Conservation (phyloP, 1,284 basidiomycete species). For the Wallemia ichthyophaga region DNA sequence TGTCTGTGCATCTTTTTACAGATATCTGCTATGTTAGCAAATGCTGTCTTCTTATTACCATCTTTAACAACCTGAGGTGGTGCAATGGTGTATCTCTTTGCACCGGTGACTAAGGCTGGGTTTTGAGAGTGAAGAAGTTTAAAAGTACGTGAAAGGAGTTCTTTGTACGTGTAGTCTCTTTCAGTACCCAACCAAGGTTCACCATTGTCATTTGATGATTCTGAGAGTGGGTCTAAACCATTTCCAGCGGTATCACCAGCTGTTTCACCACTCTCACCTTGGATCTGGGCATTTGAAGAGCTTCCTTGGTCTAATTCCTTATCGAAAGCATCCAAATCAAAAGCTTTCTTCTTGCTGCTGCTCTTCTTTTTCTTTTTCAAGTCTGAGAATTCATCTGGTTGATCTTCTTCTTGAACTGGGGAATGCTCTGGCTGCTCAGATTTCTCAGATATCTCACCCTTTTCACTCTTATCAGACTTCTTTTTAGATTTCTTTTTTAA, state of each 20-base stretch:
- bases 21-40: conserved; percentile 87
- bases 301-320: conserved; percentile 47
- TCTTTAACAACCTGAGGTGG: conserved; percentile 86
- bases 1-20: conserved; percentile 96
- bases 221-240: conserved; percentile 4
- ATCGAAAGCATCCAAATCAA: conserved; percentile 43
- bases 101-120: conserved; percentile 60
- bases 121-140: conserved; percentile 71
- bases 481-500: conserved; percentile 1
- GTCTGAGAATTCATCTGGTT: conserved; percentile 25
- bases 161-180: conserved; percentile 77
- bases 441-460: too few relatives aligned
- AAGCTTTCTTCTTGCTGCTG: conserved; percentile 18
- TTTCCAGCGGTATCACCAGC: conserved; percentile 4
- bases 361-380: conserved; percentile 24
- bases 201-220: conserved; percentile 30
- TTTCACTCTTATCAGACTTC: too few relatives aligned
- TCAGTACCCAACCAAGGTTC: conserved; percentile 59
- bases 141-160: conserved; percentile 86
- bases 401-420: conserved; percentile 28
- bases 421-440: too few relatives aligned
- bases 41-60: conserved; percentile 84
- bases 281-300: too few relatives aligned
- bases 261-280: conserved; percentile 7
- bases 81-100: conserved; percentile 85